These are phyloP conservation scores for Penicillium hordei DNA, from an alignment of 2,329 filamentous ascomycete genomes.

Conservation along the genomic window DNA sequence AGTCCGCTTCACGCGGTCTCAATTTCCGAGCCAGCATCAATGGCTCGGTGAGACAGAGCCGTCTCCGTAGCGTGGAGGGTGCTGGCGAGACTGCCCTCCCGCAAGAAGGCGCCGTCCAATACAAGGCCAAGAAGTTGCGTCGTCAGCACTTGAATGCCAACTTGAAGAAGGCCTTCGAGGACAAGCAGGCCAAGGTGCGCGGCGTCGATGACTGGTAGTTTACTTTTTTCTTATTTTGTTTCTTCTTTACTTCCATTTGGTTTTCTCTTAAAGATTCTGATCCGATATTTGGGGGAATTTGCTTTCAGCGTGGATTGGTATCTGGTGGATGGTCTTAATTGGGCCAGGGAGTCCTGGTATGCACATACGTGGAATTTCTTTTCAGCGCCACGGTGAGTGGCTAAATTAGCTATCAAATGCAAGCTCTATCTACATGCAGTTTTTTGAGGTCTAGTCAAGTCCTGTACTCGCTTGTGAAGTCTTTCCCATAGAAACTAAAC, in stretches of 20 bases:
- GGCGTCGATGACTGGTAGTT: conserved; percentile 34
- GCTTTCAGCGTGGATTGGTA: conserved; percentile 5
- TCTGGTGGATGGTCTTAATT: conserved; percentile 2
- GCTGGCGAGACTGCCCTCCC: conserved; percentile 25
- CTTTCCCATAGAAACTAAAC: too few relatives aligned
- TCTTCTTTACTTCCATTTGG: neutral
- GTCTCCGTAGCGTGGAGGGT: conserved; percentile 34
- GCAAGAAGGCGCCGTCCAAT: conserved; percentile 34
- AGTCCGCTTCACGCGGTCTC: conserved; percentile 35
- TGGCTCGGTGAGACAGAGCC: conserved; percentile 34
- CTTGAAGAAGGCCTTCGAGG: conserved; percentile 38
- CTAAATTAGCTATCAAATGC: too few relatives aligned
- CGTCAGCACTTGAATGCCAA: conserved; percentile 37
- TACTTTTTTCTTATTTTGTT: neutral
- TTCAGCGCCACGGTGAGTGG: too few relatives aligned
- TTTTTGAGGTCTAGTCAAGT: too few relatives aligned
- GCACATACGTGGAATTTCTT: neutral
- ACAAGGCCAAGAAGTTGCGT: conserved; percentile 39
- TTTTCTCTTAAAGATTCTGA: neutral
- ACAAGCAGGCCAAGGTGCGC: conserved; percentile 37
- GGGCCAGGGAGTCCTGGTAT: conserved; percentile 18
- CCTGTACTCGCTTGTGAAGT: too few relatives aligned
- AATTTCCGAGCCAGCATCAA: conserved; percentile 39
- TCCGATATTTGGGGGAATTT: conserved; percentile 1
- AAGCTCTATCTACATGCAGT: too few relatives aligned